Evolutionary conservation across 495 filamentous ascomycete species (phyloP).

Genomic region (Podospora bellae-mahoneyi): DNA sequence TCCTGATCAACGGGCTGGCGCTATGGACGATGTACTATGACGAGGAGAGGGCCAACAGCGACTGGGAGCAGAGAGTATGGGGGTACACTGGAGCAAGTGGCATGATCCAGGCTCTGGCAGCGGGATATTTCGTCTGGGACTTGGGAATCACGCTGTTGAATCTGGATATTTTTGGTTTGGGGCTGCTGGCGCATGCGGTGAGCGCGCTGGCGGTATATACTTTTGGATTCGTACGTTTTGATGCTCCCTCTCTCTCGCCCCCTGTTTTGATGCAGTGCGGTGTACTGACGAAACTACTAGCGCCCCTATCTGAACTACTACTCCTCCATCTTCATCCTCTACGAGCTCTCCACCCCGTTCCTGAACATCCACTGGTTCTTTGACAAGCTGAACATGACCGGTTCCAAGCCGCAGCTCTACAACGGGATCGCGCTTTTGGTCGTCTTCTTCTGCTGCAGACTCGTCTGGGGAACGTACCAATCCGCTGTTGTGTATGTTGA

Average conservation of each 20-base stretch:
- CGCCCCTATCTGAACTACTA: constrained; percentile 94
- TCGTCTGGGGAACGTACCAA: constrained; percentile 89
- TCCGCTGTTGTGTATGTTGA: constrained; percentile 73
- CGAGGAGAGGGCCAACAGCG: constrained; percentile 69
- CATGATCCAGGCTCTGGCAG: constrained; percentile 77
- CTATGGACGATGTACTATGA: constrained; percentile 82
- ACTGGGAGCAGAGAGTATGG: constrained; percentile 73
- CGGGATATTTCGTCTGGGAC: constrained; percentile 97
- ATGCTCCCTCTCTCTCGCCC: not conserved
- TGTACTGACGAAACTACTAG: constrained; percentile 41
- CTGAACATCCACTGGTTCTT: constrained; percentile 99
- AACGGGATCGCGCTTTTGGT: constrained; percentile 73
- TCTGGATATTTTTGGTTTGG: constrained; percentile 77
- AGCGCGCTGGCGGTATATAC: constrained; percentile 81
- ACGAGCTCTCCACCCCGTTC: constrained; percentile 92
- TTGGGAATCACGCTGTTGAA: constrained; percentile 68
- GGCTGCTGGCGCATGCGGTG: constrained; percentile 85
- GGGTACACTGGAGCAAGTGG: constrained; percentile 83
- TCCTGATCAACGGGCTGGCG: constrained; percentile 70
- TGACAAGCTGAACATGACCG: constrained; percentile 94
- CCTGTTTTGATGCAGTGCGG: not conserved
- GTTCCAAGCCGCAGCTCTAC: constrained; percentile 72
- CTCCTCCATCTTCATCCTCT: constrained; percentile 87
- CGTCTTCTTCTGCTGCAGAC: constrained; percentile 83
- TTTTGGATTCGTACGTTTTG: constrained; percentile 80